Evolutionary conservation across 306 rosid species (phyloP), one percentile per base, ranked within the genome.

Genomic region (Inga leiocalycina): DNA sequence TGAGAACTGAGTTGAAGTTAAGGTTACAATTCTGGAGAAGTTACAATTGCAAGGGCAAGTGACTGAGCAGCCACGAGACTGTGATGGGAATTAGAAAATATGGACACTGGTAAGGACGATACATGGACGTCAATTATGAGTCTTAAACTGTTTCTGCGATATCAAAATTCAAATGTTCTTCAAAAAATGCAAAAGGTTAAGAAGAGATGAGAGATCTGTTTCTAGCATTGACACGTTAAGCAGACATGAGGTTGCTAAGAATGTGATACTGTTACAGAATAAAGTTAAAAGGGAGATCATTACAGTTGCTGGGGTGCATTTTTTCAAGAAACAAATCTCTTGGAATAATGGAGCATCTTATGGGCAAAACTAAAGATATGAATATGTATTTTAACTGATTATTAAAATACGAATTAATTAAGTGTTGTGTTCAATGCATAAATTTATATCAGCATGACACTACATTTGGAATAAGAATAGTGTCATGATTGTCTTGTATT

Each of bases 261-360:
- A 34, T 71, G 11, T 77, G 68, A 77, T 77, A 14, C 61, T 70
- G 78, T 5, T 48, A 52, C 8, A 12, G 22, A 17, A 17, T 20
- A 56, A 56, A 7, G 8, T 41, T 39, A 51, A 48, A 35, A 43
- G 49, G 8, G 37, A 82, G 62, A 43, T 71, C 57, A 51, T 43
- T 37, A n/a, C 51, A 32, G 52, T n/a, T 45, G 35, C 41, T 52
- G 72, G 71, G 30, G n/a, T 52, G 39, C 72, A 52, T 52, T 49
- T 82, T 11, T 45, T 74, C 51, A 9, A 46, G 30, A 51, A 46
- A 30, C 34, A 45, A 43, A 45, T 44, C n/a, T 57, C 72, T 69
- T 56, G 16, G 52, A 76, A 76, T 37, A 69, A 56, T 56, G 43
- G n/a, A 70, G 75, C 77, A 44, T 41, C 32, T 68, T 68, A 43